Conservation (phyloP, 1,284 basidiomycete genomes). For the Ganoderma lingzhi region DNA sequence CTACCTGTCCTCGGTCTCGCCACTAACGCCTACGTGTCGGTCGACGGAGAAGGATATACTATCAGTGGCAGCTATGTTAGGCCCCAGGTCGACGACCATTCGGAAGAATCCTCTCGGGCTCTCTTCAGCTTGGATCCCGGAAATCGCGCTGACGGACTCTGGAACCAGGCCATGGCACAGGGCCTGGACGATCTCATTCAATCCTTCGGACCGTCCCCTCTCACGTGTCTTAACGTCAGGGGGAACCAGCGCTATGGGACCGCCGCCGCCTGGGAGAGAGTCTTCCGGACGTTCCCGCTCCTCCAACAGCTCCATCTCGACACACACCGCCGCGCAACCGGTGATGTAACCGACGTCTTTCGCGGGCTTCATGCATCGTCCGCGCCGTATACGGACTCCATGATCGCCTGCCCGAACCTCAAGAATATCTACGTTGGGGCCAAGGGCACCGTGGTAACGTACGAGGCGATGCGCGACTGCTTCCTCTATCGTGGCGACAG, state of each 20-base stretch:
- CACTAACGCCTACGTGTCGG: too few relatives aligned
- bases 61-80: too few relatives aligned
- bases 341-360: neutral
- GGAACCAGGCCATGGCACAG: neutral
- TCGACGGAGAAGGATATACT: too few relatives aligned
- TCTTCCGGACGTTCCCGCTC: slow-evolving; percentile 6
- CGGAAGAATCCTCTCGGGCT: too few relatives aligned
- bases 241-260: neutral
- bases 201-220: too few relatives aligned
- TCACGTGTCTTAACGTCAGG: too few relatives aligned
- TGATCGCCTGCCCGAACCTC: neutral
- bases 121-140: too few relatives aligned
- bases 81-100: neutral
- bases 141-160: neutral
- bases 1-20: neutral
- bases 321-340: too few relatives aligned
- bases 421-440: accelerated
- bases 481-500: neutral
- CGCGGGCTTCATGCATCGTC: neutral
- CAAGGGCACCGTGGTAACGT: neutral
- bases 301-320: neutral
- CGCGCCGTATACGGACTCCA: neutral
- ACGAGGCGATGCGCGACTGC: neutral
- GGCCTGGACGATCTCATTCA: neutral
- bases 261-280: neutral